A percentile compares a stretch with the other conserved stretches of the same genome.
phyloP scores from a whole-genome alignment of 164 flowering plant genomes.

The grape (Vitis vinifera) region DNA sequence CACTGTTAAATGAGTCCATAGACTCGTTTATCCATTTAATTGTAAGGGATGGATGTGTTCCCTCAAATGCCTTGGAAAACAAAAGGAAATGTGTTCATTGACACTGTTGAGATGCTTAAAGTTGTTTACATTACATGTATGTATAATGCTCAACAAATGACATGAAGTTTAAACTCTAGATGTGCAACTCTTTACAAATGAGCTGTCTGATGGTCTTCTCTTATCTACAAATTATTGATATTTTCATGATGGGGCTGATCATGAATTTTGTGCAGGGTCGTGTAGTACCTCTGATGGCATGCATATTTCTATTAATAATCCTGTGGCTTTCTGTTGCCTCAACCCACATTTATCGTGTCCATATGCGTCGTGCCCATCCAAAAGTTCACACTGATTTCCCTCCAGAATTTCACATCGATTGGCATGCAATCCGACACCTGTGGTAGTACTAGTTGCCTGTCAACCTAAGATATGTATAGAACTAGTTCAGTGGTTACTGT shows the following conservation, averaged over 20 bases:
- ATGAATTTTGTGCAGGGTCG: conserved; percentile 19
- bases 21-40: no score
- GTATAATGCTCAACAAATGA: no score
- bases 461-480: no score
- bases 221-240: no score
- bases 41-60: no score
- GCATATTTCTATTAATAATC: conserved; percentile 11
- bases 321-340: conserved; percentile 7
- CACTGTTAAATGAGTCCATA: no score
- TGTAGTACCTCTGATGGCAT: not conserved
- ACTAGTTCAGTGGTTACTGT: no score
- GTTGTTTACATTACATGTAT: no score
- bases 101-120: no score
- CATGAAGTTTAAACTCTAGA: not conserved
- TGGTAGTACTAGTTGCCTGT: conserved; percentile 31
- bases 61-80: no score
- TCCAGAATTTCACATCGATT: conserved; percentile 22
- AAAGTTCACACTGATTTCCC: conserved; percentile 10
- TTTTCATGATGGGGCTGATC: not conserved
- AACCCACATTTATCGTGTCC: not conserved
- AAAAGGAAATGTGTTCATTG: no score
- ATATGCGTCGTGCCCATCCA: not conserved
- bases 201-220: not conserved
- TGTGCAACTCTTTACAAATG: no score
- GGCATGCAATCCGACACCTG: conserved; percentile 51